Conservation (phyloP, 1,284 basidiomycete genomes). For the Ceratobasidium sp. region DNA sequence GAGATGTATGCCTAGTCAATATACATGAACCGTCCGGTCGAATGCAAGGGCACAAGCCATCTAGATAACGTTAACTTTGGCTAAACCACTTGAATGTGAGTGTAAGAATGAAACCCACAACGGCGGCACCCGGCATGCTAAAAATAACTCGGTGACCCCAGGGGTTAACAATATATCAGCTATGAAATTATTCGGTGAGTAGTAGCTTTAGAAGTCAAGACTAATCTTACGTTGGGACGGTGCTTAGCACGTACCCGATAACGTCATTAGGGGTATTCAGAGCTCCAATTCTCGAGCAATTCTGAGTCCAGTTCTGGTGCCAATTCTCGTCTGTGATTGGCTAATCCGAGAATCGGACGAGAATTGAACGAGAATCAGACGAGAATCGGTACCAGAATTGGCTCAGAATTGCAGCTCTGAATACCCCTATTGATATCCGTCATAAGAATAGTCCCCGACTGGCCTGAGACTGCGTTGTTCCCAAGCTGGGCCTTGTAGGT, state of each 20-base stretch:
- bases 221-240: conserved; percentile 84
- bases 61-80: no score
- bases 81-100: not conserved
- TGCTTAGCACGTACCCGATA: conserved; percentile 87
- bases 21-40: conserved; percentile 93
- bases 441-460: conserved; percentile 97
- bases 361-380: no score
- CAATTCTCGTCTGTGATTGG: no score
- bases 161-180: conserved; percentile 95
- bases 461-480: conserved; percentile 68
- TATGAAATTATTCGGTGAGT: conserved; percentile 57
- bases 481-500: conserved; percentile 7
- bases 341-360: no score
- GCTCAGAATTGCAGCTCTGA: no score
- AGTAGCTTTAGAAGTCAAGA: no score
- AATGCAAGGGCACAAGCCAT: conserved; percentile 82
- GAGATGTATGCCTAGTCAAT: conserved; percentile 89
- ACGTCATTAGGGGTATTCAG: conserved; percentile 66
- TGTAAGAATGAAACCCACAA: conserved; percentile 62
- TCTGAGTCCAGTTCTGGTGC: no score
- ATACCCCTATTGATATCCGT: conserved; percentile 74
- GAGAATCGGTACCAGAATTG: no score
- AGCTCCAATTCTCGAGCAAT: no score
- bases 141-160: conserved; percentile 93
- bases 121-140: no score